Evolutionary conservation across 2,329 filamentous ascomycete species (phyloP).

Genomic region (Paraconiothyrium brasiliense): DNA sequence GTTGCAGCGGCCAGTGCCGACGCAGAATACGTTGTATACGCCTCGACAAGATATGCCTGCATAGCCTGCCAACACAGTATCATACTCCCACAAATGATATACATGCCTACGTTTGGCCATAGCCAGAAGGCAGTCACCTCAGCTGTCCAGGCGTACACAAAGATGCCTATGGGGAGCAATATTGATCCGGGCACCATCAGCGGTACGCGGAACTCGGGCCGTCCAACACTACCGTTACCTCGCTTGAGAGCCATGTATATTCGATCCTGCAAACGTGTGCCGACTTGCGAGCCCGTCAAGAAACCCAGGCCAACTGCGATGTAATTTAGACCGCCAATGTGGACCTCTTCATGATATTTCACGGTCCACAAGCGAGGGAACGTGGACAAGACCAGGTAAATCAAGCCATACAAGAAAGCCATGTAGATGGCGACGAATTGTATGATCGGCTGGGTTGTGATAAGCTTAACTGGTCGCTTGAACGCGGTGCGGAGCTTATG

Average conservation of each 20-base stretch:
- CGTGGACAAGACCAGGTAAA: conserved; percentile 69
- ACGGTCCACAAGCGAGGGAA: conserved; percentile 66
- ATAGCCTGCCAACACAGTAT: conserved; percentile 53
- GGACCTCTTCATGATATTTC: conserved; percentile 63
- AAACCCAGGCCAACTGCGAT: conserved; percentile 69
- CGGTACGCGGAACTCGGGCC: conserved; percentile 69
- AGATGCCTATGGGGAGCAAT: conserved; percentile 60
- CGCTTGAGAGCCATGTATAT: conserved; percentile 57
- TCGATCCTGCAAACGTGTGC: conserved; percentile 57
- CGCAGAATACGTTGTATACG: conserved; percentile 52
- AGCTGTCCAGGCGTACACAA: conserved; percentile 65
- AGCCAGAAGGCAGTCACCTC: conserved; percentile 60
- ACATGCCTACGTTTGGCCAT: conserved; percentile 61
- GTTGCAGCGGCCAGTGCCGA: conserved; percentile 32
- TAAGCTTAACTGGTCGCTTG: conserved; percentile 63
- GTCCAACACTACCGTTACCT: conserved; percentile 48
- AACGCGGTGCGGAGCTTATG: conserved; percentile 44
- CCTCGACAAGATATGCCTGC: conserved; percentile 53
- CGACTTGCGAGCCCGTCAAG: conserved; percentile 53
- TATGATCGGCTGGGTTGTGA: conserved; percentile 66
- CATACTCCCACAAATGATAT: conserved; percentile 56
- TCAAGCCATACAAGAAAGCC: conserved; percentile 66
- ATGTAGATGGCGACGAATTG: conserved; percentile 63
- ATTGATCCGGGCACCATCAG: conserved; percentile 63
- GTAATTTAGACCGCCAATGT: conserved; percentile 69